phyloP scores from a whole-genome alignment of 306 rosid genomes.

The Comarum palustre region DNA sequence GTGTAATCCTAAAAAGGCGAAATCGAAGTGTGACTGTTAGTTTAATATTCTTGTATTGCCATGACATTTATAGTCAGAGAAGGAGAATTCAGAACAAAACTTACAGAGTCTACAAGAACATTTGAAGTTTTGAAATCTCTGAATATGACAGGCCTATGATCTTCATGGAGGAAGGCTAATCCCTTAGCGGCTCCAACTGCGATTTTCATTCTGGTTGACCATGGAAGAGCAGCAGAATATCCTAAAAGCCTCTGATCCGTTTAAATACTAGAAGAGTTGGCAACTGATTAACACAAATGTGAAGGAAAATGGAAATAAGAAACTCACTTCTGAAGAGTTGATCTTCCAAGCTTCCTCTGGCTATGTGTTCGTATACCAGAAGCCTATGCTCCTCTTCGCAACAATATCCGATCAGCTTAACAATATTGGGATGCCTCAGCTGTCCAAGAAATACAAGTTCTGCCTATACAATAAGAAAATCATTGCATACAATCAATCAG shows the following conservation, averaged over 20 bases:
- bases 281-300: not conserved
- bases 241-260: constrained; percentile 26
- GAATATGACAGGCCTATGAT: constrained; percentile 66
- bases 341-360: constrained; percentile 71
- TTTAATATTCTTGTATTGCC: not conserved
- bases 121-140: constrained; percentile 84
- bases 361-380: constrained; percentile 69
- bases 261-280: not conserved
- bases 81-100: constrained; percentile 10
- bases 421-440: constrained; percentile 71
- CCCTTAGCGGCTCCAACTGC: constrained; percentile 80
- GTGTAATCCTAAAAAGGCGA: constrained; percentile 49
- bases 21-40: not conserved
- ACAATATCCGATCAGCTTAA: constrained; percentile 73
- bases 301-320: constrained; percentile 8
- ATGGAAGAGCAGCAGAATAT: constrained; percentile 59
- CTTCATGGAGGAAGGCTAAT: constrained; percentile 69
- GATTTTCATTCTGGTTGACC: constrained; percentile 78
- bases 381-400: constrained; percentile 72
- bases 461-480: constrained; percentile 38
- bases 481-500: not conserved
- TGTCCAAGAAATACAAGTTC: constrained; percentile 83
- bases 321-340: constrained; percentile 65
- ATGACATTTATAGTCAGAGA: not conserved
- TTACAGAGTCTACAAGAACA: constrained; percentile 71